Evolutionary conservation across 768 basidiomycete genomes (phyloP).

Genomic region (Boletus vinaceobasis): DNA sequence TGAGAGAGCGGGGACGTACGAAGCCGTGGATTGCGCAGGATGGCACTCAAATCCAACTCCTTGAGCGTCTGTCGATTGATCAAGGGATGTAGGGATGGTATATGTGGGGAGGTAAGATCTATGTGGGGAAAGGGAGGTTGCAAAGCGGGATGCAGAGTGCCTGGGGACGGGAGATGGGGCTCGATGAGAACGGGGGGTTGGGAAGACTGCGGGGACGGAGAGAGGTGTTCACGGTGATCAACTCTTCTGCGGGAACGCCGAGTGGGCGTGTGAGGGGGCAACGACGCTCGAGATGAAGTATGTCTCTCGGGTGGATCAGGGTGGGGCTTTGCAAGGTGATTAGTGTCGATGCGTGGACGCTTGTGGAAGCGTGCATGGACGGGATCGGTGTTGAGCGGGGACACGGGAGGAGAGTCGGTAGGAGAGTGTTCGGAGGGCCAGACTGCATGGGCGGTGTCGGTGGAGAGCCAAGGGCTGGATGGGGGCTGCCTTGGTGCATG

Average conservation of each 20-base stretch:
- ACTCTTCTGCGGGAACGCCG: constrained; percentile 31
- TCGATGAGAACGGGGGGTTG: constrained; percentile 25
- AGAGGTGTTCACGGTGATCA: constrained; percentile 31
- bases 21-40: constrained; percentile 86
- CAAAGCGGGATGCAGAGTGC: constrained; percentile 26
- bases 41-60: constrained; percentile 81
- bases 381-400: constrained; percentile 38
- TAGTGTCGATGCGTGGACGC: constrained; percentile 32
- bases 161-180: constrained; percentile 18
- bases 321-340: constrained; percentile 13
- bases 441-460: constrained; percentile 28
- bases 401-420: constrained; percentile 32
- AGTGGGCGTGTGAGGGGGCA: constrained; percentile 23
- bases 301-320: constrained; percentile 11
- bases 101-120: constrained; percentile 47
- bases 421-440: constrained; percentile 41
- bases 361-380: constrained; percentile 23
- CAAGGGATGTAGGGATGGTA: constrained; percentile 68
- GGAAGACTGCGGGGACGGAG: constrained; percentile 24
- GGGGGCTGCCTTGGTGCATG: constrained; percentile 43
- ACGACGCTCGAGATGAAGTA: constrained; percentile 12
- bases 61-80: constrained; percentile 82
- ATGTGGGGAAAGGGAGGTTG: constrained; percentile 33
- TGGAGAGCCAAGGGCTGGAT: constrained; percentile 28
- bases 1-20: constrained; percentile 50